These are phyloP conservation scores for Sporothrix dimorphospora DNA, from an alignment of 2,329 filamentous ascomycete genomes.

Conservation along the genomic window DNA sequence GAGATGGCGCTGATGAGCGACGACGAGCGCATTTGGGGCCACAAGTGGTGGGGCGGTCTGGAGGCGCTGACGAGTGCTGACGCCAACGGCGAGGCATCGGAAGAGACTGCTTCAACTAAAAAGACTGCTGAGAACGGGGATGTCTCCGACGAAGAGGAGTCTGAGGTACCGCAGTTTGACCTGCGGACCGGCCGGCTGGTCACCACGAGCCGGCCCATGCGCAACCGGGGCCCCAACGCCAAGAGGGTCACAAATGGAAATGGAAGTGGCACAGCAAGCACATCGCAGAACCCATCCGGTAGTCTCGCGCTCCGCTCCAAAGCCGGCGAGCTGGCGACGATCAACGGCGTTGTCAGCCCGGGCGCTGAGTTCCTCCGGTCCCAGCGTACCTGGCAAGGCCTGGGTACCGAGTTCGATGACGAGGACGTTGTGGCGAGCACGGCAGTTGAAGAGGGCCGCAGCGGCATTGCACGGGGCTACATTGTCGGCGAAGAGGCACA, in stretches of 20 bases:
- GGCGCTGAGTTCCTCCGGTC: constrained; percentile 85
- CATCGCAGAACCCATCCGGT: constrained; percentile 40
- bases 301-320: constrained; percentile 57
- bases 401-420: constrained; percentile 79
- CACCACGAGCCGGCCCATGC: constrained; percentile 76
- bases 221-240: constrained; percentile 39
- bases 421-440: constrained; percentile 56
- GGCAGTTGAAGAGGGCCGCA: constrained; percentile 79
- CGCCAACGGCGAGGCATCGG: constrained; percentile 20
- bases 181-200: constrained; percentile 84
- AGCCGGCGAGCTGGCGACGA: constrained; percentile 70
- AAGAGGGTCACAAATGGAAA: constrained; percentile 20
- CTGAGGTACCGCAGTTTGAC: constrained; percentile 87
- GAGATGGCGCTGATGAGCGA: constrained; percentile 76
- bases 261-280: constrained; percentile 33
- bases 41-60: constrained; percentile 87
- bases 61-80: constrained; percentile 57
- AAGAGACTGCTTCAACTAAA: background rate
- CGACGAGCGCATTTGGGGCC: constrained; percentile 78
- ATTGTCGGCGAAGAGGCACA: constrained; percentile 61
- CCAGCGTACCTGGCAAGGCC: constrained; percentile 84
- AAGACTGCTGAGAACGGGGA: constrained; percentile 31
- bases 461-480: constrained; percentile 88
- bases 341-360: constrained; percentile 87
- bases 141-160: constrained; percentile 61